These are phyloP conservation scores for Pythium biforme DNA, from an alignment of 352 stramenopile genomes.

Conservation along the genomic window DNA sequence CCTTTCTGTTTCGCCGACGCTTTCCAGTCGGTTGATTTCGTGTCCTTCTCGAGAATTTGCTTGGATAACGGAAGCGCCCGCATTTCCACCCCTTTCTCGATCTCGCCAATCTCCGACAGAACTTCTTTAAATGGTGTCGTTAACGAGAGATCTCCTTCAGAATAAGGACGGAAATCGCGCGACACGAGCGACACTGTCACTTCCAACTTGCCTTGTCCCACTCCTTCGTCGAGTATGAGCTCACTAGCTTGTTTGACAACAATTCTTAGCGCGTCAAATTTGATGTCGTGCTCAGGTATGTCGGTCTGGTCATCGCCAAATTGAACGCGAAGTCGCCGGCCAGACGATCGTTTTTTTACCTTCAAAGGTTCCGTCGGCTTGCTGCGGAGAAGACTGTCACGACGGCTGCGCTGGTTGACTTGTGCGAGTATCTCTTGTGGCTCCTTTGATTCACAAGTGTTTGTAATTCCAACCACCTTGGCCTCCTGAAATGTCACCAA, in stretches of 20 bases:
- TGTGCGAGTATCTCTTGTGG: neutral
- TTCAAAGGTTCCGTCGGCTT: conserved; percentile 18
- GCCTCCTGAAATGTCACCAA: conserved; percentile 39
- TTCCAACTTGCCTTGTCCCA: conserved; percentile 26
- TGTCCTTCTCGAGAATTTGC: conserved; percentile 25
- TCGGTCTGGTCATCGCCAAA: conserved; percentile 18
- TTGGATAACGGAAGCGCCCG: conserved; percentile 32
- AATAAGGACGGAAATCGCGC: conserved; percentile 41
- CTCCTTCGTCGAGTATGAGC: conserved; percentile 39
- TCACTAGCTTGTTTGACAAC: conserved; percentile 51
- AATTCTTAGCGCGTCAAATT: conserved; percentile 44
- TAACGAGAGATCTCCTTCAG: conserved; percentile 17
- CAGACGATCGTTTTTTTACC: conserved; percentile 9
- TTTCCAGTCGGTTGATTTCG: conserved; percentile 12
- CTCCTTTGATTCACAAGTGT: neutral
- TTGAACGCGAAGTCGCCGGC: conserved; percentile 18
- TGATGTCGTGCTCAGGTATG: conserved; percentile 38
- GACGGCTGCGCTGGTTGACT: conserved; percentile 11
- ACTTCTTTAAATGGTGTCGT: conserved; percentile 43
- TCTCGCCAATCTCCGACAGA: conserved; percentile 43
- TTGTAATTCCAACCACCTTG: conserved; percentile 16
- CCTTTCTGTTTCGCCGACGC: neutral
- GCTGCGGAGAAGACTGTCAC: conserved; percentile 23
- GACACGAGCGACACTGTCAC: conserved; percentile 52
- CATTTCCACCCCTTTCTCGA: conserved; percentile 14